A percentile compares a stretch with the other conserved stretches of the same genome.
phyloP scores from a whole-genome alignment of 805 yeast species.

The Kluyveromyces nonfermentans region DNA sequence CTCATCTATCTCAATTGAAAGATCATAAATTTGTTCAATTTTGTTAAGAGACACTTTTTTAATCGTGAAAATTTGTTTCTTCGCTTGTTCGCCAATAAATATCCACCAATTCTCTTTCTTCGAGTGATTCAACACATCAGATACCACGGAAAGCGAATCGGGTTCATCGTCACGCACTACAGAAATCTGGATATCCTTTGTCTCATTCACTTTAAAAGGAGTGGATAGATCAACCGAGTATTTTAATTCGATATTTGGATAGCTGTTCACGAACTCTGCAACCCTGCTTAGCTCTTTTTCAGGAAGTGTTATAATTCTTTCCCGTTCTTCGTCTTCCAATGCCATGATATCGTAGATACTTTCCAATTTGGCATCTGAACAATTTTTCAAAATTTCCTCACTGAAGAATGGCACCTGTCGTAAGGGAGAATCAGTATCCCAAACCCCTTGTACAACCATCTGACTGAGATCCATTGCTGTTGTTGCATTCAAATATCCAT shows the following conservation, averaged over 20 bases:
- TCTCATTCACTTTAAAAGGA: conserved; percentile 39
- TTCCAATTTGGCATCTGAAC: conserved; percentile 46
- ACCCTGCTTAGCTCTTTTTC: conserved; percentile 48
- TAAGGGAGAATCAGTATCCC: conserved; percentile 73
- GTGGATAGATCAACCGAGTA: conserved; percentile 39
- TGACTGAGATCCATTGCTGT: conserved; percentile 82
- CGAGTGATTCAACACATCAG: conserved; percentile 48
- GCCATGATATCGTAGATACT: conserved; percentile 73
- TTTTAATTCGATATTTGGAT: conserved; percentile 73
- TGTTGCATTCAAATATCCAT: conserved; percentile 70
- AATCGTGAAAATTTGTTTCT: conserved; percentile 60
- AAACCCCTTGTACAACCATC: conserved; percentile 77
- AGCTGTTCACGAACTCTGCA: conserved; percentile 82
- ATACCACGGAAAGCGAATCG: conserved; percentile 49
- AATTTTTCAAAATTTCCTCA: conserved; percentile 38
- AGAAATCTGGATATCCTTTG: conserved; percentile 38
- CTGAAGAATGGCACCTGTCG: conserved; percentile 71
- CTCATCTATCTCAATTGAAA: conserved; percentile 50
- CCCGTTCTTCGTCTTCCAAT: conserved; percentile 64
- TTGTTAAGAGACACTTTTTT: conserved; percentile 50
- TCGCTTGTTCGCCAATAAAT: conserved; percentile 58
- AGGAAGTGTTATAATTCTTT: conserved; percentile 46
- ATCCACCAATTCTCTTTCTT: conserved; percentile 75
- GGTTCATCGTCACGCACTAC: conserved; percentile 71
- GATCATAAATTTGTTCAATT: conserved; percentile 41